Percentiles rank a stretch among this genome's conserved stretches.
Conservation (phyloP, 257 asterid species). For the Rubia yunnanensis region DNA sequence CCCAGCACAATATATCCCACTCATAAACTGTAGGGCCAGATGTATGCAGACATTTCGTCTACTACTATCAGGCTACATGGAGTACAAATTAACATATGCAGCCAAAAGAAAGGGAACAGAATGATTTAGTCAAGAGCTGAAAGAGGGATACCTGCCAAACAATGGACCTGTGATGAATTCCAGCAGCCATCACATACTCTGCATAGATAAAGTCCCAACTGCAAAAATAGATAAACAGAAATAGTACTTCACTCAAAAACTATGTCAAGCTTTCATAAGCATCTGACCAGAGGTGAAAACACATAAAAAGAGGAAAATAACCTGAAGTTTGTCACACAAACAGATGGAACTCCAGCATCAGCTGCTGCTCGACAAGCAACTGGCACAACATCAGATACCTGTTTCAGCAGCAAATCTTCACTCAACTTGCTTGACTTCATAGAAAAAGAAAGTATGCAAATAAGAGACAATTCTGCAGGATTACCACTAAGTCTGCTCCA, state of each 20-base stretch:
- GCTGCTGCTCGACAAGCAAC: conserved; percentile 99
- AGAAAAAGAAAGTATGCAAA: background rate
- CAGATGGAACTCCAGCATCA: conserved; percentile 94
- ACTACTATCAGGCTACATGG: background rate
- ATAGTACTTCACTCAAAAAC: background rate
- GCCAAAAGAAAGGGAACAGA: background rate
- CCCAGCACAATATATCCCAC: too few relatives aligned
- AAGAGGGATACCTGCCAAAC: conserved; percentile 84
- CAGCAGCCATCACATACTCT: conserved; percentile 97
- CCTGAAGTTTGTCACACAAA: conserved; percentile 96
- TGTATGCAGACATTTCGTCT: background rate
- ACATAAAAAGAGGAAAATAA: conserved; percentile 9
- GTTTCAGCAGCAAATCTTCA: conserved; percentile 5
- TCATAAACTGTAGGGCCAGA: background rate
- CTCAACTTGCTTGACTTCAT: background rate
- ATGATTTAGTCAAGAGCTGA: background rate
- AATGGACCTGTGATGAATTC: conserved; percentile 77
- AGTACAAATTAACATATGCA: background rate
- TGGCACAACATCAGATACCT: conserved; percentile 99
- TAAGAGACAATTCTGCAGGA: background rate
- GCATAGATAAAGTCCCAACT: conserved; percentile 99
- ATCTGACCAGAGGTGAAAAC: background rate
- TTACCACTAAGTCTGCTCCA: conserved; percentile 93
- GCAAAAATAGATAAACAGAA: conserved; percentile 17
- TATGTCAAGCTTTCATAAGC: background rate